Evolutionary conservation across 495 filamentous ascomycete genomes (phyloP).

Genomic region (Lasiosphaeris hirsuta): DNA sequence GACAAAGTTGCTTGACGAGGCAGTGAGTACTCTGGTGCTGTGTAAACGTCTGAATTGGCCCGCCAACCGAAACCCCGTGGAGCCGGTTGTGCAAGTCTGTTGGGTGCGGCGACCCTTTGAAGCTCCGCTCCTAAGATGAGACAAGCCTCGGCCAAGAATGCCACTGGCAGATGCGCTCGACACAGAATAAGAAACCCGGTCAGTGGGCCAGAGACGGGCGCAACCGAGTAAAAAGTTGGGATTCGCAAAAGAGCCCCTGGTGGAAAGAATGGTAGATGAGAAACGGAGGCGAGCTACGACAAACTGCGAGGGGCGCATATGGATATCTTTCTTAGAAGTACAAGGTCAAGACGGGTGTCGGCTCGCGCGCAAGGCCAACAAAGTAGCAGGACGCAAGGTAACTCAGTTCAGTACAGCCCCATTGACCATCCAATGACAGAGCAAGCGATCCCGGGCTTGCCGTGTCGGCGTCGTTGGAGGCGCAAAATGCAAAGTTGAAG

Average conservation of each 20-base stretch:
- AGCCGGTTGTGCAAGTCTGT: too few relatives aligned
- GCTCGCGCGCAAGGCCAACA: conserved; percentile 1
- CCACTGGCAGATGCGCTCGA: not conserved
- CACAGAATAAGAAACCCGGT: not conserved
- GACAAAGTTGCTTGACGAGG: conserved; percentile 7
- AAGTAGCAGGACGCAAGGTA: too few relatives aligned
- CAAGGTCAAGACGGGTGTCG: not conserved
- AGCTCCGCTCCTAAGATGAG: not conserved
- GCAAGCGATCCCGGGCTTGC: conserved; percentile 23
- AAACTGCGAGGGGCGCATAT: conserved; percentile 16
- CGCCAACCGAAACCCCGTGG: too few relatives aligned
- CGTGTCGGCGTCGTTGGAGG: conserved; percentile 16
- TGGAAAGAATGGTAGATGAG: conserved; percentile 2
- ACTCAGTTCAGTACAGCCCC: conserved; percentile 10
- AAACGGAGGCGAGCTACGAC: conserved; percentile 9
- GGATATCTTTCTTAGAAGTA: not conserved
- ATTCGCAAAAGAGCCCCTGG: not conserved
- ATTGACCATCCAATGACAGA: conserved; percentile 10
- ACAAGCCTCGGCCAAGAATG: conserved; percentile 2
- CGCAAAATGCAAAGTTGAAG: too few relatives aligned
- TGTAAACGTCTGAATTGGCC: not conserved
- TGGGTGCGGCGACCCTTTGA: not conserved
- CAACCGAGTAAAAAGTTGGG: conserved; percentile 2
- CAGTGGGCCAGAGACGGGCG: not conserved
- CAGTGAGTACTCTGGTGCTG: not conserved